These are phyloP conservation scores for Pseudogymnoascus sp. DNA, from an alignment of 2,329 filamentous ascomycete species.

Conservation along the genomic window DNA sequence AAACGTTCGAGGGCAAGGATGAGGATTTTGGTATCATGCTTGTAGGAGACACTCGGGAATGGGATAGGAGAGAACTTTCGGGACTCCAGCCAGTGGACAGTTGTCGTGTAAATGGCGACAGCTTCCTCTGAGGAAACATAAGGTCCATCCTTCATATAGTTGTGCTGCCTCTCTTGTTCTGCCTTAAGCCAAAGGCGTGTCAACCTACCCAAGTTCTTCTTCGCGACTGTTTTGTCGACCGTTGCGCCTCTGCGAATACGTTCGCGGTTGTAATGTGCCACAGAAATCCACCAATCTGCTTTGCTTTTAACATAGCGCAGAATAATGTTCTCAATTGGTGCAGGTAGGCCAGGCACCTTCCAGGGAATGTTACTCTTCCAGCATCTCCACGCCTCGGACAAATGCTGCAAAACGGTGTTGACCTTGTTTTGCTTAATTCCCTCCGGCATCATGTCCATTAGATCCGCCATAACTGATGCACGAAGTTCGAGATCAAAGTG, in stretches of 20 bases:
- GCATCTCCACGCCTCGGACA: conserved; percentile 97
- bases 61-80: conserved; percentile 98
- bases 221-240: conserved; percentile 97
- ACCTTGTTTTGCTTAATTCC: conserved; percentile 99
- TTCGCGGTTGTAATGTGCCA: conserved; percentile 97
- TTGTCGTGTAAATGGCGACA: conserved; percentile 97
- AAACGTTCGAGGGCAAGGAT: conserved; percentile 91
- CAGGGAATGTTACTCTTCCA: conserved; percentile 99
- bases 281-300: conserved; percentile 99
- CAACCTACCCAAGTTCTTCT: conserved; percentile 94
- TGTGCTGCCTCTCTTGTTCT: conserved; percentile 97
- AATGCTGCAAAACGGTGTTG: conserved; percentile 92
- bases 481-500: conserved; percentile 97
- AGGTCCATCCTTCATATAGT: conserved; percentile 98
- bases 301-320: conserved; percentile 98
- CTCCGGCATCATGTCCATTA: conserved; percentile 99
- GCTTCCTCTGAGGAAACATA: conserved; percentile 98
- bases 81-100: conserved; percentile 97
- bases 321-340: conserved; percentile 98
- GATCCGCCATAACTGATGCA: conserved; percentile 95
- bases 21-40: conserved; percentile 98
- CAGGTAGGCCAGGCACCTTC: conserved; percentile 95
- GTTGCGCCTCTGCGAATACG: conserved; percentile 93
- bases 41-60: conserved; percentile 98
- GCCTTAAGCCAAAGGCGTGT: conserved; percentile 96